Evolutionary conservation across 1,284 basidiomycete genomes (phyloP), one percentile per base, ranked within the genome.

Genomic region (Ustilago cynodontis): DNA sequence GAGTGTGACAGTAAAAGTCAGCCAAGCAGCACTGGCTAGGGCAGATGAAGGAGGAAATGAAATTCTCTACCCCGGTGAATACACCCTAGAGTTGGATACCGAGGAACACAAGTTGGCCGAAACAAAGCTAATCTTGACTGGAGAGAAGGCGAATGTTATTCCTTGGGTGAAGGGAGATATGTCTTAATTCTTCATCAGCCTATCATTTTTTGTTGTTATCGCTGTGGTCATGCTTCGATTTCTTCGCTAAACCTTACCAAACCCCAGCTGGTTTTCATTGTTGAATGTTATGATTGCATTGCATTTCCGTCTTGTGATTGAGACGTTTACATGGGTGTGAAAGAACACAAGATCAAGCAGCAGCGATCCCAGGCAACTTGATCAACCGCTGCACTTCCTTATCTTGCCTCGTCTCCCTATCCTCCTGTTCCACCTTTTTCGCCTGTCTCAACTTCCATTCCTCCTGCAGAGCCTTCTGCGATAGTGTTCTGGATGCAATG

Each of bases 391-490:
- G 59, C 7, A 71, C 69, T 11, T 65, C 56, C 18, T 57, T 41
- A 56, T 59, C 59, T 29, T 58, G 16, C 2, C 47, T 47, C 13
- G 20, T 43, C 50, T 59, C 68, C 16, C 58, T 39, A 5, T 58
- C 59, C 37, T 62, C 63, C 31, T 22, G 18, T 31, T 41, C 35
- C 11, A 22, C 35, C 35, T 71, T 65, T n/a, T 39, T 20, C 49
- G 31, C 50, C n/a, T 65, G 57, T 10, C 69, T 35, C 43, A 39
- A 1, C 56, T 65, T 77, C 60, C 69, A 71, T 55, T 77, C 62
- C 2, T 62, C 45, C 22, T 64, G 50, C 3, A 59, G 20, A n/a
- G 65, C 69, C 33, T 65, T 68, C n/a, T 68, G 65, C 10, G 47
- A 45, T 20, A 73, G 24, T 2, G 71, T 73, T 6, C 71, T 11